Percentiles rank a stretch among this genome's conserved stretches.
phyloP scores from a whole-genome alignment of 2,329 filamentous ascomycete species.

The Ceratocystis papillata region DNA sequence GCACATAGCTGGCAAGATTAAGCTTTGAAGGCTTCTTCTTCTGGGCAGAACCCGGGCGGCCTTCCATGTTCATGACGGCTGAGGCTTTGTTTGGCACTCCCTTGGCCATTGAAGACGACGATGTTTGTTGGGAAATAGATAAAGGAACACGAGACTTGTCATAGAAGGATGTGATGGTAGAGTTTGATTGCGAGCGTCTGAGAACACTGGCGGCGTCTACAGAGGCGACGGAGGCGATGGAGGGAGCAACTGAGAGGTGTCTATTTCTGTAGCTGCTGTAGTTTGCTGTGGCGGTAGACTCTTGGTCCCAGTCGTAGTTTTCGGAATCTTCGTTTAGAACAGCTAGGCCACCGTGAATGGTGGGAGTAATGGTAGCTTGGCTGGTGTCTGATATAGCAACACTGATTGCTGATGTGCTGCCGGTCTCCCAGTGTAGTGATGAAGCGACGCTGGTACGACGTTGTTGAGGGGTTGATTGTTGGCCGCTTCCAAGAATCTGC shows the following conservation, averaged over 20 bases:
- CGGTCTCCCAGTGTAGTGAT: conserved; percentile 19
- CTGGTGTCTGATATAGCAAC: conserved; percentile 20
- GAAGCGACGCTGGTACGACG: conserved; percentile 19
- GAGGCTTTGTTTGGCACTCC: conserved; percentile 41
- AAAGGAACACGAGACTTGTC: conserved; percentile 46
- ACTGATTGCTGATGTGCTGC: conserved; percentile 19
- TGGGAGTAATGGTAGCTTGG: conserved; percentile 16
- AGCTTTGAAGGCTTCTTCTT: conserved; percentile 40
- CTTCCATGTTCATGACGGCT: conserved; percentile 39
- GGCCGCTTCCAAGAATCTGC: conserved; percentile 21
- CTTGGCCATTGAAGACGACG: conserved; percentile 48
- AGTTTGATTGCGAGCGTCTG: conserved; percentile 42
- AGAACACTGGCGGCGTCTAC: conserved; percentile 37
- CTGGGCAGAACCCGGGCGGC: conserved; percentile 25
- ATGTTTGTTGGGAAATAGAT: conserved; percentile 49
- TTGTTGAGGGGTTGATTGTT: conserved; percentile 13
- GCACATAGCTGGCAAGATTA: conserved; percentile 35
- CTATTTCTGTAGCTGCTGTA: conserved; percentile 14
- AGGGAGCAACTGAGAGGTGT: conserved; percentile 24
- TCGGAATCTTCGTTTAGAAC: conserved; percentile 21
- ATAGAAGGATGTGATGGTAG: conserved; percentile 48
- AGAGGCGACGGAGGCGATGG: conserved; percentile 25
- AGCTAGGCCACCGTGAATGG: conserved; percentile 13
- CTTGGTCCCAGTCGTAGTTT: conserved; percentile 20
- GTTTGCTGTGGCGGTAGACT: conserved; percentile 17